Base-by-base conservation (phyloP, 805 yeast species). In the Kodamaea restingae region DNA sequence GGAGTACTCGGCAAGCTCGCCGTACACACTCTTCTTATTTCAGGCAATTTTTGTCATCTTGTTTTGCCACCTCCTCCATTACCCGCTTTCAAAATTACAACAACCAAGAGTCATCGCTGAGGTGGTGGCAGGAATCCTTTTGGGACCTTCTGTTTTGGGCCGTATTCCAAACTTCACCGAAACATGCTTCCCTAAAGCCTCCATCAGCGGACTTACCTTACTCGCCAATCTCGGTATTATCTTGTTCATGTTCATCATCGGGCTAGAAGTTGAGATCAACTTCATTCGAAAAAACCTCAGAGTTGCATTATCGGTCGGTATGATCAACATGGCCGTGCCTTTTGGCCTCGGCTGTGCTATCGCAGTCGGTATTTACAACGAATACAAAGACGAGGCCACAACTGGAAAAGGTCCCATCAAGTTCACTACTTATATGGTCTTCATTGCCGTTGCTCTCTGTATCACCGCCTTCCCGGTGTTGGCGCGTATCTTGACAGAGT, bases 391-490 rank as follows among this genome's bases (percentile, higher is more conserved):
- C 18, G 37, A 28, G 12, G 41, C 32, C 54, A 12, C 18, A 15
- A 58, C 48, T 1, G 44, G 53, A 27, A 6, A 6, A 11, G 54
- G 57, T 4, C 37, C 37, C 17, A 67, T 80, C 25, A 67, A 78
- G 39, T 84, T 84, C 54, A 80, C 90, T 10, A 82, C 88, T 0
- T 85, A 72, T 50, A 78, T 81, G 82, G 84, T 84, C 8, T 85
- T 85, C 50, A 80, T 85, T 36, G 90, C 91, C 2, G 88, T 83
- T 9, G 91, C 95, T 2, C 72, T 84, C 70, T 78, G 91, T 46
- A 83, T 85, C 47, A 85, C 95, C 3, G 95, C 95, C 1, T 81
- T 85, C 58, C 95, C 95, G 0, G 95, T 85, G 2, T 61, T 85
- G 45, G 91, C 86, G 1, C 76, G 95, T 54, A 85, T 85, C 18